These are phyloP conservation scores for Penicillium bovifimosum DNA, from an alignment of 495 filamentous ascomycete genomes.

Conservation along the genomic window DNA sequence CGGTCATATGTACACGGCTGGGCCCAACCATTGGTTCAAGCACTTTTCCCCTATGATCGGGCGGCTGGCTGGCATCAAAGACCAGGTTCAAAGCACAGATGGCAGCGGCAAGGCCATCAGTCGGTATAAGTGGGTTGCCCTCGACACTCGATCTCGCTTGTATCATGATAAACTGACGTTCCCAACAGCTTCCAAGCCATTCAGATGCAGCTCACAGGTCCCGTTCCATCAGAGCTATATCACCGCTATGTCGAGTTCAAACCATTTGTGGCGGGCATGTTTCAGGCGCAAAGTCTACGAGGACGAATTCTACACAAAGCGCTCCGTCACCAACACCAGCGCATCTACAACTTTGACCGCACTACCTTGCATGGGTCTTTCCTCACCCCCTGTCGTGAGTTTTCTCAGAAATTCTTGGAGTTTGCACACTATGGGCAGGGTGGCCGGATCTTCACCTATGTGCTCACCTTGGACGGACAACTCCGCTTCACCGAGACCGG, in stretches of 20 bases:
- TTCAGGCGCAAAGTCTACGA: constrained; percentile 65
- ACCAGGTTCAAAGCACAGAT: constrained; percentile 42
- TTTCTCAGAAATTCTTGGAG: constrained; percentile 74
- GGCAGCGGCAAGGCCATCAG: constrained; percentile 45
- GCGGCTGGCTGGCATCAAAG: constrained; percentile 71
- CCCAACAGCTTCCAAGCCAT: constrained; percentile 81
- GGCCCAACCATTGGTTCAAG: constrained; percentile 69
- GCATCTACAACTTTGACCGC: constrained; percentile 81
- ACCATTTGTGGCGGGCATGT: constrained; percentile 86
- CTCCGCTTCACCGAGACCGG: constrained; percentile 92
- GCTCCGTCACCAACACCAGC: constrained; percentile 81
- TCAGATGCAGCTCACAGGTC: constrained; percentile 80
- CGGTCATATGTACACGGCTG: constrained; percentile 72
- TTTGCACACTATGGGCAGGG: constrained; percentile 82
- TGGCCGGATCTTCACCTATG: constrained; percentile 84
- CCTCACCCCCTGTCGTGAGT: constrained; percentile 50
- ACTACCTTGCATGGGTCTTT: constrained; percentile 64
- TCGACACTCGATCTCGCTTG: background rate
- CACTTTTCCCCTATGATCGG: constrained; percentile 90
- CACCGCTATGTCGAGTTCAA: constrained; percentile 90
- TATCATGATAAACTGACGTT: constrained; percentile 2
- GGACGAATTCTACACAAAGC: constrained; percentile 76
- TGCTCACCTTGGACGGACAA: constrained; percentile 79
- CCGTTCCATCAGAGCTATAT: constrained; percentile 71
- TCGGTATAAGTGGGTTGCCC: constrained; percentile 62